Percentiles rank a stretch among this genome's conserved stretches.
Conservation (phyloP, 75 land plant species). For the Sequoiadendron giganteum region DNA sequence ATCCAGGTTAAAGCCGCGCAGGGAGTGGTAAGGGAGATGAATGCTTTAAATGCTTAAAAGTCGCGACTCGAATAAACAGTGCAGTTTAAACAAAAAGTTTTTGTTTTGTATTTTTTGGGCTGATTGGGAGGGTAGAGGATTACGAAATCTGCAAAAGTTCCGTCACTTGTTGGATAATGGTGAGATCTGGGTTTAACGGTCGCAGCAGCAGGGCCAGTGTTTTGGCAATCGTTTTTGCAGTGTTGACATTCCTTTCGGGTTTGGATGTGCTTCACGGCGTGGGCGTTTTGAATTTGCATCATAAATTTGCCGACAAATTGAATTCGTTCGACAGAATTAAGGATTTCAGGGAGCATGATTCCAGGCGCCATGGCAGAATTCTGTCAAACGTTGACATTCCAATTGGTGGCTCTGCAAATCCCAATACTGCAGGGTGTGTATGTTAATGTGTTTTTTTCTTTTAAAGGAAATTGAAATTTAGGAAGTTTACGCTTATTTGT, state of each 20-base stretch:
- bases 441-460: background rate
- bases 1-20: background rate
- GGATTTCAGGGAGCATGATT: slow-evolving; percentile 49
- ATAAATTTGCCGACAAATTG: slow-evolving; percentile 20
- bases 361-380: slow-evolving; percentile 39
- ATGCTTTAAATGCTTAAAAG: background rate
- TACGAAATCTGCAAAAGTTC: background rate
- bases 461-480: background rate
- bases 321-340: slow-evolving; percentile 8
- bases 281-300: slow-evolving; percentile 24
- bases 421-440: slow-evolving; percentile 48
- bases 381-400: slow-evolving; percentile 38
- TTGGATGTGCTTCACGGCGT: background rate
- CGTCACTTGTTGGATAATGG: background rate
- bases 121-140: background rate
- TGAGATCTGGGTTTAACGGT: background rate
- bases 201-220: background rate
- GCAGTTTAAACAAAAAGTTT: background rate
- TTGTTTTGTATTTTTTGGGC: background rate
- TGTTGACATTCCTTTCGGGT: background rate
- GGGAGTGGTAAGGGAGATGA: background rate
- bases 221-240: background rate
- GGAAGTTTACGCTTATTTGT: background rate
- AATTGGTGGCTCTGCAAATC: slow-evolving; percentile 55
- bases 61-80: background rate